Evolutionary conservation across 2,329 filamentous ascomycete species (phyloP).

Genomic region (Diaporthe sp.): DNA sequence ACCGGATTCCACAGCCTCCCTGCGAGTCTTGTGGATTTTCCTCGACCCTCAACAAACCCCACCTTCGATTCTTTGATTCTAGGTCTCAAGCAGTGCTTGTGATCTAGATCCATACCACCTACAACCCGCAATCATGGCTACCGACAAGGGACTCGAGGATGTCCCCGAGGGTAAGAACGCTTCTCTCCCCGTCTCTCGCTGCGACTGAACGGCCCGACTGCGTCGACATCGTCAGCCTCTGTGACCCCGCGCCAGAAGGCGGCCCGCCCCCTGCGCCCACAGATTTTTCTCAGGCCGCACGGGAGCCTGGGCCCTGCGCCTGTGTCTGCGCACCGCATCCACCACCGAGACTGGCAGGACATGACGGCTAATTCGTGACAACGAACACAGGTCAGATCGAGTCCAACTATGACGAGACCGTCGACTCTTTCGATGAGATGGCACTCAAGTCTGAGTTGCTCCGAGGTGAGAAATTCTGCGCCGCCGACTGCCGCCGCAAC

Average conservation of each 20-base stretch:
- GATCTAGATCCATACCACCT: slow-evolving; percentile 68
- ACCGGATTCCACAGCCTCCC: slow-evolving; percentile 42
- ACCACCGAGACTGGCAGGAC: neutral
- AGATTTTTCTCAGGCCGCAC: slow-evolving; percentile 14
- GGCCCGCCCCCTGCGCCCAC: slow-evolving; percentile 24
- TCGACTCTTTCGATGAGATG: slow-evolving; percentile 99
- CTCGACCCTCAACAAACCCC: slow-evolving; percentile 44
- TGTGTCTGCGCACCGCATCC: neutral
- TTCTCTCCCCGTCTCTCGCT: slow-evolving; percentile 28
- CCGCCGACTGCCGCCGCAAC: slow-evolving; percentile 35
- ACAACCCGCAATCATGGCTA: slow-evolving; percentile 93
- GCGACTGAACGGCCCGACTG: neutral
- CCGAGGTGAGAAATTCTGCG: slow-evolving; percentile 71
- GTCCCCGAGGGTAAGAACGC: slow-evolving; percentile 84
- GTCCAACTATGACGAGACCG: slow-evolving; percentile 99
- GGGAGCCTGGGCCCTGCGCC: slow-evolving; percentile 4
- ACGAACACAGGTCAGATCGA: slow-evolving; percentile 88
- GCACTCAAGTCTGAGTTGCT: slow-evolving; percentile 96
- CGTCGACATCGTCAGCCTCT: slow-evolving; percentile 24
- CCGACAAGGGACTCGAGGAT: slow-evolving; percentile 97
- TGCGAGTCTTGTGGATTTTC: slow-evolving; percentile 49
- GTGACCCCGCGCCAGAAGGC: slow-evolving; percentile 29
- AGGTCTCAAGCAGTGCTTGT: slow-evolving; percentile 85
- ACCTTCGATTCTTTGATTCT: slow-evolving; percentile 55
- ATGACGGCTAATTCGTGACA: slow-evolving; percentile 26